phyloP scores from a whole-genome alignment of 1,284 basidiomycete genomes.

The Rhodofomes roseus region DNA sequence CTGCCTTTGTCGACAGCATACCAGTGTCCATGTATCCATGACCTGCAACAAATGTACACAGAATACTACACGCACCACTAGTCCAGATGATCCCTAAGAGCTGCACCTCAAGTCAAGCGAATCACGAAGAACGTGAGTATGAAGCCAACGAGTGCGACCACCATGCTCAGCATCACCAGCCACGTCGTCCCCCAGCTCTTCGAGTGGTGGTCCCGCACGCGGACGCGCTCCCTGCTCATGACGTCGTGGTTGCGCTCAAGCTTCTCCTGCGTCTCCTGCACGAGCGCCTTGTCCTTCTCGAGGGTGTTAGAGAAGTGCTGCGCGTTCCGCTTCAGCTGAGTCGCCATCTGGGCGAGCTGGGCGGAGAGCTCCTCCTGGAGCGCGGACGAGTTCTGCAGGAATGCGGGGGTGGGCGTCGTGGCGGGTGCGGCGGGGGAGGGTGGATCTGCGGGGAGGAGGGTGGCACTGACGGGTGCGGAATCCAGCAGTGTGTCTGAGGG shows the following conservation, averaged over 20 bases:
- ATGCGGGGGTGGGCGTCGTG: slow-evolving; percentile 37
- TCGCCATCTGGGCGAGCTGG: slow-evolving; percentile 75
- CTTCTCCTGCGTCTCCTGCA: slow-evolving; percentile 61
- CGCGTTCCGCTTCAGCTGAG: slow-evolving; percentile 72
- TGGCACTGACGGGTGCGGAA: slow-evolving; percentile 8
- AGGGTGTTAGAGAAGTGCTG: slow-evolving; percentile 65
- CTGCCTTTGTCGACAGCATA: too few relatives aligned
- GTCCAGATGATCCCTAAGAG: too few relatives aligned
- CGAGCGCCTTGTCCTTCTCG: slow-evolving; percentile 58
- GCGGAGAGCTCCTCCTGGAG: slow-evolving; percentile 70
- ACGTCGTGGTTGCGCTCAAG: slow-evolving; percentile 66
- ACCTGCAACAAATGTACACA: not conserved
- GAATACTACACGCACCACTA: not conserved
- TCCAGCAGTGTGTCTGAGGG: slow-evolving; percentile 21
- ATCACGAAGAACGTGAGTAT: slow-evolving; percentile 72
- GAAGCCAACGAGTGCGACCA: slow-evolving; percentile 61
- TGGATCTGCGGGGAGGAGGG: slow-evolving; percentile 23
- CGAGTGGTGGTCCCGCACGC: slow-evolving; percentile 59
- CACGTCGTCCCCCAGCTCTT: slow-evolving; percentile 74
- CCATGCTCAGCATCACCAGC: slow-evolving; percentile 56
- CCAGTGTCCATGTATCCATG: too few relatives aligned
- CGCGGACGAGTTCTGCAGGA: slow-evolving; percentile 53
- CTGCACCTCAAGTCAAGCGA: slow-evolving; percentile 41
- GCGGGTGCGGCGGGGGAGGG: slow-evolving; percentile 24
- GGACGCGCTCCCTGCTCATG: slow-evolving; percentile 62